phyloP scores from a whole-genome alignment of 2,329 filamentous ascomycete genomes.

The Monilinia polystroma region DNA sequence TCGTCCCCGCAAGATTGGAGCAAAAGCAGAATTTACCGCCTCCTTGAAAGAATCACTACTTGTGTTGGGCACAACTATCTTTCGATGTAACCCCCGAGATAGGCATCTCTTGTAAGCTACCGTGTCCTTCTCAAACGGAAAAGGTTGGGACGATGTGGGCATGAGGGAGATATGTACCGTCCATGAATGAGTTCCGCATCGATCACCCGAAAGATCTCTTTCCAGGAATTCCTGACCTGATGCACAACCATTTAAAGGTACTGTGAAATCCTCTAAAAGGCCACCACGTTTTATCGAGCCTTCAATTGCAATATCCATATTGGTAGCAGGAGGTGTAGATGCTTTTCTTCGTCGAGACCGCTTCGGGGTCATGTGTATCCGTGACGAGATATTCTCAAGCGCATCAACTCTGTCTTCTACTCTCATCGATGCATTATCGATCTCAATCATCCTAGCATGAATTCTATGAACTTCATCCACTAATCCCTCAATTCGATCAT shows the following conservation, averaged over 20 bases:
- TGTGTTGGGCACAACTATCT: conserved; percentile 53
- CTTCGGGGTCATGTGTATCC: conserved; percentile 10
- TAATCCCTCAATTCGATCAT: conserved; percentile 55
- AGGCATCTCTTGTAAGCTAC: conserved; percentile 60
- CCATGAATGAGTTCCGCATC: conserved; percentile 47
- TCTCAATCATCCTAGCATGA: conserved; percentile 37
- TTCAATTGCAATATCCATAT: conserved; percentile 22
- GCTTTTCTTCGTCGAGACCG: conserved; percentile 34
- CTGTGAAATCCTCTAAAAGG: background rate
- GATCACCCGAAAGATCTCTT: conserved; percentile 30
- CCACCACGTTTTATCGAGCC: conserved; percentile 20
- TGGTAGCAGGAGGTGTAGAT: conserved; percentile 35
- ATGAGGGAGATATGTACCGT: conserved; percentile 61
- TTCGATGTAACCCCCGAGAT: conserved; percentile 58
- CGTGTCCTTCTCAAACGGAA: conserved; percentile 62
- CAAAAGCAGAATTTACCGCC: conserved; percentile 53
- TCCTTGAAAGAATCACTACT: conserved; percentile 50
- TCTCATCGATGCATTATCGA: conserved; percentile 41
- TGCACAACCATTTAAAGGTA: conserved; percentile 9
- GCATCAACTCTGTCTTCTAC: conserved; percentile 39
- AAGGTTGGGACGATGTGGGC: conserved; percentile 53
- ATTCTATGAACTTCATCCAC: conserved; percentile 43
- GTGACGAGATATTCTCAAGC: conserved; percentile 30
- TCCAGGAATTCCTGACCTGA: conserved; percentile 32
- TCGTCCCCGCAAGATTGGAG: conserved; percentile 49